Base-by-base conservation (phyloP, 1,284 basidiomycete genomes). In the Leccinum solheimii region DNA sequence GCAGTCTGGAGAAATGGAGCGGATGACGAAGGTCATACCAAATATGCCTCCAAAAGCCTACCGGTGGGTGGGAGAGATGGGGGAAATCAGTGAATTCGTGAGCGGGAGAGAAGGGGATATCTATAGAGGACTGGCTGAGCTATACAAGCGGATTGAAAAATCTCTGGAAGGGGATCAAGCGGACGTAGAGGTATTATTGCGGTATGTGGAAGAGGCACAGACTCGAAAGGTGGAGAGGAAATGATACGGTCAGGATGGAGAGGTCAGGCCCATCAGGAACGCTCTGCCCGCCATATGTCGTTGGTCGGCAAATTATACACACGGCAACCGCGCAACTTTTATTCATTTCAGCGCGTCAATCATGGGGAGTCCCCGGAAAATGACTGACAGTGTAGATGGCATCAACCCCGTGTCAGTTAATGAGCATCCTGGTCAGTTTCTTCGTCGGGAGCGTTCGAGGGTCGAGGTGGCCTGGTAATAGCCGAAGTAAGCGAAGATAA, bases 21-120 rank as follows among this genome's bases (percentile, higher is more conserved):
- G 78, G 36, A 72, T 84, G 48, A 72, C 75, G 3, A 68, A 67
- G 49, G 62, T 67, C 10, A 71, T 86, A 27, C 81, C 82, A 1
- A 53, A 69, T 11, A 85, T 85, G 84, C 69, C 85, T 32, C 82
- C 81, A 19, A 87, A 86, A 66, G 83, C 84, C 14, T 86, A 87
- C 66, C 78, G 85, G 56, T 87, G 81, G 80, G 79, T 82, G 6
- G 81, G 79, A 53, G 84, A 87, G 72, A 86, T 86, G 85, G 75
- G 81, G 51, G 86, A 87, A 69, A 85, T 88, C 53, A 78, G 80
- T 1, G 75, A 69, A 10, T 86, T 86, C 68, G 81, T 86, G 5
- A 80, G 81, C 10, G 78, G 74, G 3, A 76, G 73, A 1, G 80
- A 81, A 59, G 78, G 77, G 10, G 72, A 79, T 26, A 77, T 81